Evolutionary conservation across 768 basidiomycete species (phyloP), one percentile per base, ranked within the genome.

Genomic region (Termitomyces sp.): DNA sequence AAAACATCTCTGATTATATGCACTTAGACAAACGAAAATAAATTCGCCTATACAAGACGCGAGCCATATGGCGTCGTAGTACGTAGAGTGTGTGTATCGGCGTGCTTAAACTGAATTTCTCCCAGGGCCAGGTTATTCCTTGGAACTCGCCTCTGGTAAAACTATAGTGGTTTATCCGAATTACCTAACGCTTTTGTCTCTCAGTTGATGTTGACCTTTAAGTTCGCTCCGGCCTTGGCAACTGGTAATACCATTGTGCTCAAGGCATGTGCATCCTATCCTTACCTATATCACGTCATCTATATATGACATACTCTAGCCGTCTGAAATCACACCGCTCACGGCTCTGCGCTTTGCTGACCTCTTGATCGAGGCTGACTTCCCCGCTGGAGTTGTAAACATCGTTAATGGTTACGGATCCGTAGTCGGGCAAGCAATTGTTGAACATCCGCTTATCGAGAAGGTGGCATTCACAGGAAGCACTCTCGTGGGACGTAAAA

Each of bases 391-490:
- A 55, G 87, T 88, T 7, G 74, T 91, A 62, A 89, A 91, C 70
- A 73, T 88, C 60, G 67, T 91, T 42, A 76, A 78, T 7, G 89
- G 88, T 16, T 81, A 0, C 60, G 89, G 87, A 0, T 47, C 58
- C 24, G 81, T 78, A 18, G 87, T 81, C 16, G 89, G 89, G 0
- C 68, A 85, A 41, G 86, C 88, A 22, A 83, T 91, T 56, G 68
- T 77, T 6, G 73, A 76, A 31, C 87, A 90, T 73, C 77, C 76
- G 64, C 73, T 64, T 11, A 72, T 90, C 63, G 78, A 82, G 61
- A 89, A 88, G 76, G 79, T 94, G 27, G 87, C 92, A 0, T 95
- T 96, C 76, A 96, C 94, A 0, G 93, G 93, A 2, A 49, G 87
- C 59, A 91, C 90, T 1, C 74, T 86, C 41, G 83, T 87, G 24